phyloP scores from a whole-genome alignment of 805 yeast species.

The Lachancea meyersii region DNA sequence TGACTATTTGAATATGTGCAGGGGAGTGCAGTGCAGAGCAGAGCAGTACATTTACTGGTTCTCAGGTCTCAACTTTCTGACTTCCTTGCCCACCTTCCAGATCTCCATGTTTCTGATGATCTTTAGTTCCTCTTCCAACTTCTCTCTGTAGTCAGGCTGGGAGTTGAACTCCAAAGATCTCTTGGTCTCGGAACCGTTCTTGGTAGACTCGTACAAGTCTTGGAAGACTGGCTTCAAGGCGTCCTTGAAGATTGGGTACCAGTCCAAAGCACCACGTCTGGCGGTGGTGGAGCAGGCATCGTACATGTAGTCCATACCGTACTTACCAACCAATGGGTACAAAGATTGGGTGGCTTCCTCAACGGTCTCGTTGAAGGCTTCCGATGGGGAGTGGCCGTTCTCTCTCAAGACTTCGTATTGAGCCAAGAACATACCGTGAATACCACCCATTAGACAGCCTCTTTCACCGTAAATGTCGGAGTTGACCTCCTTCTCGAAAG shows the following conservation, averaged over 20 bases:
- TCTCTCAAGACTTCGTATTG: slow-evolving; percentile 99
- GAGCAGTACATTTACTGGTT: slow-evolving; percentile 56
- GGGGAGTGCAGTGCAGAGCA: background rate
- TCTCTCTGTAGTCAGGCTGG: slow-evolving; percentile 95
- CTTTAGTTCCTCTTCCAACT: slow-evolving; percentile 87
- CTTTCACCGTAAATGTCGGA: slow-evolving; percentile 99
- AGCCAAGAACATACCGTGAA: slow-evolving; percentile 99
- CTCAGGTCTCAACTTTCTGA: slow-evolving; percentile 99
- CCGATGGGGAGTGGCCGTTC: slow-evolving; percentile 99
- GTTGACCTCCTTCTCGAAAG: slow-evolving; percentile 98
- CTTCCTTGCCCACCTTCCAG: slow-evolving; percentile 99
- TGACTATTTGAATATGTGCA: slow-evolving; percentile 8
- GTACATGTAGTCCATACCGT: slow-evolving; percentile 99
- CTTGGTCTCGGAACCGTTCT: slow-evolving; percentile 95
- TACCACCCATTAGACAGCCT: slow-evolving; percentile 99
- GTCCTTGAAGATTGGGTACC: slow-evolving; percentile 99
- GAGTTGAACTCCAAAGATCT: slow-evolving; percentile 98
- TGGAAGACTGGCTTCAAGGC: slow-evolving; percentile 98
- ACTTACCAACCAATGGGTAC: slow-evolving; percentile 97
- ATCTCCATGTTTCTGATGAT: slow-evolving; percentile 95
- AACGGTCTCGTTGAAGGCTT: slow-evolving; percentile 99
- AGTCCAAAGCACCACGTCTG: slow-evolving; percentile 99
- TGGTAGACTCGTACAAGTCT: slow-evolving; percentile 90
- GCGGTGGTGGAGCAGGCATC: slow-evolving; percentile 99
- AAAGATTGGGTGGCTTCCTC: slow-evolving; percentile 99